Percentiles rank a stretch among this genome's conserved stretches.
Evolutionary conservation across 1,139 yeast genomes (phyloP).

Genomic region (Yamadazyma aaseri): DNA sequence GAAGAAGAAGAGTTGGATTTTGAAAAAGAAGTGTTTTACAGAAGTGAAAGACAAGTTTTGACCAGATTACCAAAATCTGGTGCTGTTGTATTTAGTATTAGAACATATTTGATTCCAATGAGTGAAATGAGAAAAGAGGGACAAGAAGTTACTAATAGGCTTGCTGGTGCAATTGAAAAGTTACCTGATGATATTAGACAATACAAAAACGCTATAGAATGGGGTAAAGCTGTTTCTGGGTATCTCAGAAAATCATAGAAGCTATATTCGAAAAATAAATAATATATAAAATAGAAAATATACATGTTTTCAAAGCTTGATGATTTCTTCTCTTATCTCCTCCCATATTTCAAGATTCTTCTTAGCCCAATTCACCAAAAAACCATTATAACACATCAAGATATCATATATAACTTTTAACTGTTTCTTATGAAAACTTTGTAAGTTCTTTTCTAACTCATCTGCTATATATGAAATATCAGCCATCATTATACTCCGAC

Average conservation of each 20-base stretch:
- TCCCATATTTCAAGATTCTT: constrained; percentile 74
- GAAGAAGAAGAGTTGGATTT: constrained; percentile 49
- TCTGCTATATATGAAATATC: constrained; percentile 56
- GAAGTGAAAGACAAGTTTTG: constrained; percentile 63
- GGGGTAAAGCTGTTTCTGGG: constrained; percentile 39
- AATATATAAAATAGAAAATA: not conserved
- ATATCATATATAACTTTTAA: constrained; percentile 43
- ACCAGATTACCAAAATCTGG: constrained; percentile 56
- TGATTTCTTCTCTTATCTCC: constrained; percentile 53
- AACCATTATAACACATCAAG: constrained; percentile 52
- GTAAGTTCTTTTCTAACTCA: constrained; percentile 49
- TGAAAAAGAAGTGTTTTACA: constrained; percentile 49
- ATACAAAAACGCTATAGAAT: constrained; percentile 39
- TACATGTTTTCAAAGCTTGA: constrained; percentile 13
- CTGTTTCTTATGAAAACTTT: constrained; percentile 50
- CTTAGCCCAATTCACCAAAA: constrained; percentile 66
- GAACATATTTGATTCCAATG: constrained; percentile 69
- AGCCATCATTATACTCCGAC: constrained; percentile 54
- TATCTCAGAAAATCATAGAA: constrained; percentile 21
- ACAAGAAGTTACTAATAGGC: constrained; percentile 35
- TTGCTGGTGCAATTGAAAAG: constrained; percentile 41
- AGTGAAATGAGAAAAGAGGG: constrained; percentile 54
- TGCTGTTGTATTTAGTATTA: constrained; percentile 56
- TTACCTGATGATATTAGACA: constrained; percentile 38
- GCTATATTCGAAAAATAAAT: constrained; percentile 2